Base-by-base conservation (phyloP, 495 filamentous ascomycete genomes). In the Peziza echinospora region DNA sequence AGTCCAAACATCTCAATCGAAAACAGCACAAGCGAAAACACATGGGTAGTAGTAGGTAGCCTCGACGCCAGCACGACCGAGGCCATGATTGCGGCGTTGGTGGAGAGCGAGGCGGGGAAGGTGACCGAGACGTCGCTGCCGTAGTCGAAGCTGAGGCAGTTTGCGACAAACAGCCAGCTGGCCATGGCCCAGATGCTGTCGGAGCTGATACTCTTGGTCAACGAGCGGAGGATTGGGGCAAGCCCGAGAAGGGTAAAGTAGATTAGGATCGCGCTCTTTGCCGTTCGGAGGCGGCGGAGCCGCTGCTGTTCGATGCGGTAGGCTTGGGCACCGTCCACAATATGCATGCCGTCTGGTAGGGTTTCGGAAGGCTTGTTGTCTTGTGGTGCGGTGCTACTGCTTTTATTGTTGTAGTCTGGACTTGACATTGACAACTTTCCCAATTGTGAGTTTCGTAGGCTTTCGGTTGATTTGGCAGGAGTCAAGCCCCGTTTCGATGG, bases 111-210 rank as follows among this genome's bases (percentile, higher is more conserved):
- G 43, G 91, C 84, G 0, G 87, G 87, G 43, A 81, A 81, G 42
- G 69, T 76, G 22, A 70, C 69, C 28, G 70, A 71, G 0, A 68
- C 68, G 6, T 71, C 78, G 54, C 75, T 77, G 22, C 84, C 79
- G 56, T 96, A 96, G 65, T 97, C 89, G 60, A 94, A 93, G 59
- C 89, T 92, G 61, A 93, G 84, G 53, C 94, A 81, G 63, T 97
- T 96, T 64, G 93, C 85, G 48, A 82, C 72, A 57, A 97, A 72
- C 41, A 97, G 69, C 78, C 82, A 91, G 62, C 77, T 83, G 51
- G 81, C 84, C 67, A 97, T 78, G 13, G 89, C 83, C 91, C 91
- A 97, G 51, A 97, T 96, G 21, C 77, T 84, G 66, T 97, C 89
- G 24, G 69, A 76, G 17, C 80, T 80, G 4, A 85, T 93, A 5